Evolutionary conservation across 1,139 yeast genomes (phyloP).

Genomic region (Geotrichum restrictum): DNA sequence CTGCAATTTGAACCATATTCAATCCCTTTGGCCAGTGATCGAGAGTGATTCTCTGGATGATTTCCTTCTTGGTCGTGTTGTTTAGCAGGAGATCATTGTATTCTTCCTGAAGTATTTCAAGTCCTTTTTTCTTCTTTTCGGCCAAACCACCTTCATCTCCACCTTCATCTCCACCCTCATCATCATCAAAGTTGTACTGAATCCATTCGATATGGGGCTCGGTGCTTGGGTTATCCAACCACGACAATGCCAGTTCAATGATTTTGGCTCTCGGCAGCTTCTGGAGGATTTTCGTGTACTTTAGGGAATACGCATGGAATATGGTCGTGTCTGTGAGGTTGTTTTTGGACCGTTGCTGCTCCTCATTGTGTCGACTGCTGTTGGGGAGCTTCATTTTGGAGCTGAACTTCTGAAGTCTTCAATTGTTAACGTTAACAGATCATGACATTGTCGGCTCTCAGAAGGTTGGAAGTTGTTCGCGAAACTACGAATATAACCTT

Average conservation of each 20-base stretch:
- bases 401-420: too few species aligned
- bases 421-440: too few species aligned
- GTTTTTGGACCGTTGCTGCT: neutral
- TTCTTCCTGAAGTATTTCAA: constrained; percentile 21
- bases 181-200: constrained; percentile 1
- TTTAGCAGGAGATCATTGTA: constrained; percentile 22
- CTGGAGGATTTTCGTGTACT: constrained; percentile 11
- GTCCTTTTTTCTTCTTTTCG: constrained; percentile 6
- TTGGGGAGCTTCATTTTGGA: neutral
- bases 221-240: constrained; percentile 24
- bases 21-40: constrained; percentile 63
- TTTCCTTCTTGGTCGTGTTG: constrained; percentile 42
- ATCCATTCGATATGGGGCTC: constrained; percentile 22
- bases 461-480: neutral
- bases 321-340: constrained; percentile 14
- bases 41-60: constrained; percentile 50
- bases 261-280: constrained; percentile 14
- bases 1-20: constrained; percentile 66
- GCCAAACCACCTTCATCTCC: constrained; percentile 3
- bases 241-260: constrained; percentile 22
- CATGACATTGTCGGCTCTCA: too few species aligned
- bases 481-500: neutral
- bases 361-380: neutral
- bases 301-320: constrained; percentile 16
- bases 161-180: constrained; percentile 9